These are phyloP conservation scores for Kurtzmaniella quercitrusa DNA, from an alignment of 1,139 yeast genomes.

Conservation along the genomic window DNA sequence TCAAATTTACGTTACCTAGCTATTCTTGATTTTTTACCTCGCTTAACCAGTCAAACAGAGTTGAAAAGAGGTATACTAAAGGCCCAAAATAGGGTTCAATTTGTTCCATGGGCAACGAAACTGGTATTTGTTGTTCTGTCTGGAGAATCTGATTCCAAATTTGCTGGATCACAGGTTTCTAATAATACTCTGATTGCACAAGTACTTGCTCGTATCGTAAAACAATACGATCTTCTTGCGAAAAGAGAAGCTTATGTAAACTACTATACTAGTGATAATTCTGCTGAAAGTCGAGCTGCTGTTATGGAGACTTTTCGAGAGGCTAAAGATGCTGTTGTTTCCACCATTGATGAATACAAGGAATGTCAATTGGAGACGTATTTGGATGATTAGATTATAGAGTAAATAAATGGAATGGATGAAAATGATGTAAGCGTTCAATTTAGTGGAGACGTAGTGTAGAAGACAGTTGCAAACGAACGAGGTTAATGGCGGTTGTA, in stretches of 20 bases:
- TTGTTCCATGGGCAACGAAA: conserved; percentile 86
- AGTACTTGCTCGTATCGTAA: conserved; percentile 61
- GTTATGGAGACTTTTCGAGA: conserved; percentile 77
- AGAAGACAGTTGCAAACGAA: too few species aligned
- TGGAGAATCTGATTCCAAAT: conserved; percentile 19
- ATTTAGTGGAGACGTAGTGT: too few species aligned
- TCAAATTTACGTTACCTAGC: conserved; percentile 50
- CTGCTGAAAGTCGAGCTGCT: conserved; percentile 32
- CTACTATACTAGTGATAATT: conserved; percentile 59
- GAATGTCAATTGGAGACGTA: conserved; percentile 55
- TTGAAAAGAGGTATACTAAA: conserved; percentile 75
- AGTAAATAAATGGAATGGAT: background rate
- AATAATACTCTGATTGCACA: conserved; percentile 72
- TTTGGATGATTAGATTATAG: conserved; percentile 38
- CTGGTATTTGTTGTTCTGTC: conserved; percentile 63
- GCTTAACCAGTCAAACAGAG: conserved; percentile 45
- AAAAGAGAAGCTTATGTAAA: conserved; percentile 82
- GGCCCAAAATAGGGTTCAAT: conserved; percentile 72
- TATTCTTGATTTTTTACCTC: conserved; percentile 72
- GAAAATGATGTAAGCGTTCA: too few species aligned
- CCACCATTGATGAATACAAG: conserved; percentile 69
- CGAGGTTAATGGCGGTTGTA: too few species aligned
- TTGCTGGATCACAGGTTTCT: conserved; percentile 73
- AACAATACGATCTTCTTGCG: conserved; percentile 77
- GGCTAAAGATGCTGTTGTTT: conserved; percentile 67